Conservation (phyloP, 176 grass and related monocot genomes). For the Triticum monococcum region DNA sequence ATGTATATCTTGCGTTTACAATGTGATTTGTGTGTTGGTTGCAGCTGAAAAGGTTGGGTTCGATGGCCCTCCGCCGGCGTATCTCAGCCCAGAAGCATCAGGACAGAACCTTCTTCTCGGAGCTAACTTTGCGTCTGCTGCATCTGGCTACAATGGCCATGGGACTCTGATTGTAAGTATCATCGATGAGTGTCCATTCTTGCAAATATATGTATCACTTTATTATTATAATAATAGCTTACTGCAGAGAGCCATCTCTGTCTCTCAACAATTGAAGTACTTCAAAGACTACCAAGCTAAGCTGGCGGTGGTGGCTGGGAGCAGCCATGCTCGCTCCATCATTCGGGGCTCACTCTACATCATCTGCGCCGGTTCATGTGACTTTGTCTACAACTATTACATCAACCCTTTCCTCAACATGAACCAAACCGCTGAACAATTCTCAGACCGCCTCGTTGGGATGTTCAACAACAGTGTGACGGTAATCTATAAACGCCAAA, state of each 20-base stretch:
- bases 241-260: constrained; percentile 59
- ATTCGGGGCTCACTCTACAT: constrained; percentile 60
- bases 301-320: constrained; percentile 46
- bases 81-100: constrained; percentile 78
- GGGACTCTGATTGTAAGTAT: background rate
- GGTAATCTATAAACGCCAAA: constrained; percentile 19
- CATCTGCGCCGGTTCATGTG: constrained; percentile 56
- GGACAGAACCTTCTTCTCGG: constrained; percentile 74
- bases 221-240: background rate
- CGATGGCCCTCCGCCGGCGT: constrained; percentile 51
- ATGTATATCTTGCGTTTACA: background rate
- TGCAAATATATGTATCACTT: background rate
- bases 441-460: constrained; percentile 52
- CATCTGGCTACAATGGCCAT: constrained; percentile 51
- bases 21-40: background rate
- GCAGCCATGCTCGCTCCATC: constrained; percentile 39
- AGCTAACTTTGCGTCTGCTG: constrained; percentile 88
- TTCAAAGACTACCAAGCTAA: constrained; percentile 70
- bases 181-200: background rate
- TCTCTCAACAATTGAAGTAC: constrained; percentile 71
- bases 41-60: constrained; percentile 83
- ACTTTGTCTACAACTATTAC: constrained; percentile 82
- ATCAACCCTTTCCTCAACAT: constrained; percentile 74
- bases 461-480: constrained; percentile 53
- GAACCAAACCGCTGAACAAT: constrained; percentile 58